Evolutionary conservation across 78 protist species (phyloP).

Genomic region (Protostelium mycophagum): DNA sequence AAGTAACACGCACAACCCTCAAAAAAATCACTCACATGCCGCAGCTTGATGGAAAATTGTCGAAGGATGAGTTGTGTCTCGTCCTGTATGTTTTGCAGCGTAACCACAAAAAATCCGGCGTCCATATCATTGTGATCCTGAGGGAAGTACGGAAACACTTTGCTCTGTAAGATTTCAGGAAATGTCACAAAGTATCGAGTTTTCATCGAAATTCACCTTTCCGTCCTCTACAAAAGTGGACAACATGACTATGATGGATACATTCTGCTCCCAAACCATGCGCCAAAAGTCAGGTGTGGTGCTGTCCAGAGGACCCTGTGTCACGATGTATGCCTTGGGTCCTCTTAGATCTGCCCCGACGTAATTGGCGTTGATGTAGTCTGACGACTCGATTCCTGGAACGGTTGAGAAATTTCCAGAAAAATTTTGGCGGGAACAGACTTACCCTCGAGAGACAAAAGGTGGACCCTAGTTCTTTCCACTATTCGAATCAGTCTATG

Average conservation of each 20-base stretch:
- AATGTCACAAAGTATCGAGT: too few relatives aligned
- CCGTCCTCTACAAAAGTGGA: conserved; percentile 40
- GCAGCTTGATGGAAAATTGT: neutral
- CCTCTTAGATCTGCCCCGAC: conserved; percentile 52
- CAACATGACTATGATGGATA: conserved; percentile 63
- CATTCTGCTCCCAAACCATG: conserved; percentile 72
- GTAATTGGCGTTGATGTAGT: conserved; percentile 77
- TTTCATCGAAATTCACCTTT: too few relatives aligned
- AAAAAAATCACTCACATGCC: neutral
- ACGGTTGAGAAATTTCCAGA: too few relatives aligned
- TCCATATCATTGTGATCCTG: neutral
- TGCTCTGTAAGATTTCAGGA: neutral
- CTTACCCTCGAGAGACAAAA: neutral
- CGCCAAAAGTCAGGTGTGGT: conserved; percentile 82
- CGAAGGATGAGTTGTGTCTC: neutral
- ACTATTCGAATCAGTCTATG: neutral
- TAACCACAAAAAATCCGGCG: neutral
- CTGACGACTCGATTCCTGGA: conserved; percentile 48
- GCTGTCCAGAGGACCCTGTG: conserved; percentile 76
- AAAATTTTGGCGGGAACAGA: too few relatives aligned
- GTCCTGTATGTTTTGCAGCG: neutral
- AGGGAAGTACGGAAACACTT: conserved; percentile 1
- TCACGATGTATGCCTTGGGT: conserved; percentile 55
- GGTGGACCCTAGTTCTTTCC: neutral
- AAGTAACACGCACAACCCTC: too few relatives aligned